These are phyloP conservation scores for Trichosporon sp. DNA, from an alignment of 1,284 basidiomycete species.

Conservation along the genomic window DNA sequence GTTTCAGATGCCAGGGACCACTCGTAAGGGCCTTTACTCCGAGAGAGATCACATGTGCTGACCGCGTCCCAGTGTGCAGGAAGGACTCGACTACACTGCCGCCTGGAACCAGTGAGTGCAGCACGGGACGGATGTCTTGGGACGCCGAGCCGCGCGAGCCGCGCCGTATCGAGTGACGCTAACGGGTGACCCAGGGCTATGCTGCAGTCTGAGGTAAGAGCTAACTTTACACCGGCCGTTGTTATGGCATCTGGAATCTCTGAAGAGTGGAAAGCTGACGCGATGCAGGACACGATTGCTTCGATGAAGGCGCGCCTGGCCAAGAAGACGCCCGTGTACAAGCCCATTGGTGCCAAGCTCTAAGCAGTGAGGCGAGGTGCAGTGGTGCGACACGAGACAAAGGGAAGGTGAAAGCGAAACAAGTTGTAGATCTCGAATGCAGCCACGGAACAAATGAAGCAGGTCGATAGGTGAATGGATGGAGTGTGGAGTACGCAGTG, in stretches of 20 bases:
- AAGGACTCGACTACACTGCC: constrained; percentile 77
- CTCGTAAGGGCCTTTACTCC: constrained; percentile 57
- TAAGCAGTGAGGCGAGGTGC: not conserved
- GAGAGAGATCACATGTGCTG: constrained; percentile 28
- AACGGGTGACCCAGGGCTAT: constrained; percentile 40
- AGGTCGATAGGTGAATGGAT: not conserved
- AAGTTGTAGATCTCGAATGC: not conserved
- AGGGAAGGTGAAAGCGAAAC: not conserved
- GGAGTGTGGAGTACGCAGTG: not conserved
- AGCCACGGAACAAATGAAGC: not conserved
- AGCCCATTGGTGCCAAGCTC: constrained; percentile 33
- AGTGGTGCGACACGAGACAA: not conserved
- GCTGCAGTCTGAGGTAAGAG: constrained; percentile 67
- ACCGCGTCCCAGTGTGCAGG: constrained; percentile 64
- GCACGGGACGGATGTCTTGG: not conserved
- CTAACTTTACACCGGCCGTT: not conserved
- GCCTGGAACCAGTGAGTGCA: constrained; percentile 67
- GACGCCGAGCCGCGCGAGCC: not conserved
- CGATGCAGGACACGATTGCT: constrained; percentile 52
- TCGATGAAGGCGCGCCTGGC: constrained; percentile 58
- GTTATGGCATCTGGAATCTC: not conserved
- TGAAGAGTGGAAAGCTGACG: not conserved
- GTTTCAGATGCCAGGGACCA: constrained; percentile 71
- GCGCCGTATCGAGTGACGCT: not conserved
- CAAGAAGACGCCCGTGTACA: constrained; percentile 53